Evolutionary conservation across 2,329 filamentous ascomycete genomes (phyloP), one percentile per base, ranked within the genome.

Genomic region (Venturia effusa): DNA sequence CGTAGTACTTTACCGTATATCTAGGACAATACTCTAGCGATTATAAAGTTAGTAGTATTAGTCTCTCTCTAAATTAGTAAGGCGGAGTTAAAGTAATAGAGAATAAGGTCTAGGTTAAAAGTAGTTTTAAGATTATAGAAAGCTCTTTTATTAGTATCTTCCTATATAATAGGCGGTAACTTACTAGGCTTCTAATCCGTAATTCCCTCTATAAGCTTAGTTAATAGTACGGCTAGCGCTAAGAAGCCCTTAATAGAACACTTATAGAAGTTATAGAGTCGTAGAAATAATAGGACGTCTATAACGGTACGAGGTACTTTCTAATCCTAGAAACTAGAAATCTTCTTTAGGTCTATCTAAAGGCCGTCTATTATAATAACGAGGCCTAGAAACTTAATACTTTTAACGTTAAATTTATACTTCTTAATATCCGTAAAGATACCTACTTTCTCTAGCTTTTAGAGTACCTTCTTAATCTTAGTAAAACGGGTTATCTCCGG

Each of bases 191-290:
- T 59, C 27, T 34, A 34, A 34, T 39, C 41, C 13, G 61, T 37
- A 19, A 27, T 51, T n/a, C 27, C 45, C 48, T 51, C 59, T 22
- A 62, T 69, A 1, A 70, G 59, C 2, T 62, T 19, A 10, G 40
- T 64, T 3, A 72, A 51, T 2, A 66, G 67, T 54, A 24, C 54
- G 1, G 63, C 65, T 7, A 72, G 66, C 1, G 48, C 43, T 6
- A 61, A 67, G 48, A 67, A 71, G 1, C 64, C 34, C 3, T 64
- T 13, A n/a, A 73, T 69, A 59, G 73, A 73, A 13, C 66, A 48
- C 15, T 67, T 55, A 63, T 74, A 74, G 59, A 70, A 73, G 40
- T 73, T 72, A 4, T 64, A 64, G 59, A 74, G 71, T 7, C 69
- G 68, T 34, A 74, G n/a, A 65, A 74, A 73, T 3, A 55, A 64